Conservation (phyloP, 78 protist genomes). For the Planoprotostelium fungivorum region DNA sequence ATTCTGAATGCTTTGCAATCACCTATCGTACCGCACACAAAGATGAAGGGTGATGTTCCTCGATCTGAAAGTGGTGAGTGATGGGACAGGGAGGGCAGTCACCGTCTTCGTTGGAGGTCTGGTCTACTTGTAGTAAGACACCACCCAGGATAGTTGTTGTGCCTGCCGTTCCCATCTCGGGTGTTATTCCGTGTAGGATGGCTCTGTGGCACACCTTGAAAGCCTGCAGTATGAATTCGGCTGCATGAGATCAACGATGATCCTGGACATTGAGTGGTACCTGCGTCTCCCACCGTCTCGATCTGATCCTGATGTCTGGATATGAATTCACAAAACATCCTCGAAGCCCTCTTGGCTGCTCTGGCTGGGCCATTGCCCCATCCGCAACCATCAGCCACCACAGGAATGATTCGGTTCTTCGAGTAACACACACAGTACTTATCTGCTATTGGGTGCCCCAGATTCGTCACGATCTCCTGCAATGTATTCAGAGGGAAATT, state of each 20-base stretch:
- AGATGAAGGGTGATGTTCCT: background rate
- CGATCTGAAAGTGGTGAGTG: background rate
- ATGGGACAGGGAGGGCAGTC: no score
- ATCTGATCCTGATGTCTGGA: conserved; percentile 33
- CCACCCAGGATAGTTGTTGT: conserved; percentile 70
- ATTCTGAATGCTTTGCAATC: background rate
- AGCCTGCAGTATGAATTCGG: background rate
- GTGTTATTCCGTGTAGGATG: background rate
- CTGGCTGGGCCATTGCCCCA: conserved; percentile 61
- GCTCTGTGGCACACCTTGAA: background rate
- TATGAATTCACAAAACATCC: conserved; percentile 40
- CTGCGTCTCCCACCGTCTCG: conserved; percentile 58
- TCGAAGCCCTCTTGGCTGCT: conserved; percentile 58
- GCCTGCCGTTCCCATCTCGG: conserved; percentile 25
- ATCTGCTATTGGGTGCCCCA: background rate
- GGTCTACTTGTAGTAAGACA: conserved; percentile 19
- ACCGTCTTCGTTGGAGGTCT: background rate
- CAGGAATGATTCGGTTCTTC: conserved; percentile 30
- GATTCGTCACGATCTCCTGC: background rate
- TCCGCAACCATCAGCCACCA: conserved; percentile 63
- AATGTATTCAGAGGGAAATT: background rate
- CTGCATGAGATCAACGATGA: background rate
- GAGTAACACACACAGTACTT: background rate
- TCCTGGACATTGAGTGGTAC: background rate
- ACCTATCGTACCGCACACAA: background rate